A percentile compares a stretch with the other conserved stretches of the same genome.
Evolutionary conservation across 2,329 filamentous ascomycete genomes (phyloP).

Genomic region (Westerdykella sp.): DNA sequence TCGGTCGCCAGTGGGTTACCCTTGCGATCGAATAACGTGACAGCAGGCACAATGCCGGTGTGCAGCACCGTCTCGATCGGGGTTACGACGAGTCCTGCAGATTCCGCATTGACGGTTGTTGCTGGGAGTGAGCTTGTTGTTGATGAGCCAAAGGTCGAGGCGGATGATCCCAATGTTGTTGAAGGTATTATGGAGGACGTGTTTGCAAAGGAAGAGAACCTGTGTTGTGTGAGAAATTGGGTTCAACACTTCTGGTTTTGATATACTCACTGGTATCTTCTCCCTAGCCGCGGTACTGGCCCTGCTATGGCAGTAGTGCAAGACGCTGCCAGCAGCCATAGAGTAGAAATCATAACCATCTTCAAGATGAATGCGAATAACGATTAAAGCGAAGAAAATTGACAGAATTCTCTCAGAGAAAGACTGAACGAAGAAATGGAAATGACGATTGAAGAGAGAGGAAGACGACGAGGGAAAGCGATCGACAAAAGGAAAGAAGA

Average conservation of each 20-base stretch:
- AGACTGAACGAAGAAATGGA: constrained; percentile 12
- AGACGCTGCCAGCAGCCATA: constrained; percentile 35
- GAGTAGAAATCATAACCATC: constrained; percentile 20
- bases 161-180: background rate
- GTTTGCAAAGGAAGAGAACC: constrained; percentile 24
- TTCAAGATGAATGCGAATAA: constrained; percentile 11
- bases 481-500: constrained; percentile 22
- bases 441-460: constrained; percentile 17
- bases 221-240: constrained; percentile 11
- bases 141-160: background rate
- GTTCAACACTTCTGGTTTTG: background rate
- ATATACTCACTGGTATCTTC: constrained; percentile 23
- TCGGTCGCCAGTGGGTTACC: constrained; percentile 29
- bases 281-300: constrained; percentile 26
- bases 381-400: constrained; percentile 17
- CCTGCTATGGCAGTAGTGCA: constrained; percentile 25
- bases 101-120: constrained; percentile 21
- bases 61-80: constrained; percentile 27
- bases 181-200: constrained; percentile 11
- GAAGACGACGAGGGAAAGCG: constrained; percentile 23
- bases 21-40: constrained; percentile 29
- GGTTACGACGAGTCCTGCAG: constrained; percentile 27
- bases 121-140: constrained; percentile 6
- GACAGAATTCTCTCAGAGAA: constrained; percentile 9
- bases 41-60: constrained; percentile 19